Evolutionary conservation across 805 yeast species (phyloP), one percentile per base, ranked within the genome.

Genomic region (Wickerhamiella bombiphila): DNA sequence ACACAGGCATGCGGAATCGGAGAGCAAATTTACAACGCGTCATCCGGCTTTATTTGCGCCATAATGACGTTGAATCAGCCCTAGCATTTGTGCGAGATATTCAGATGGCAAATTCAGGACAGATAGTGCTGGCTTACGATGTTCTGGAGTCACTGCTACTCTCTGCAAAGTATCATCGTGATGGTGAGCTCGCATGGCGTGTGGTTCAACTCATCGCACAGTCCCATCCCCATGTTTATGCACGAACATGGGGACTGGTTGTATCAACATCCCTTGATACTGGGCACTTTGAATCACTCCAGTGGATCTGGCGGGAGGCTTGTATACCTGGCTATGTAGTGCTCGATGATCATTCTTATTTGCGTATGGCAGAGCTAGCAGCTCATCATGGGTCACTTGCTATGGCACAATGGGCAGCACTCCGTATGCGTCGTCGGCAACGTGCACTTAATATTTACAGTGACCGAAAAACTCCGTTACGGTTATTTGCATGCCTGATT

Each of bases 211-310:
- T 41, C 13, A 39, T 57, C 38, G 41, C 30, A 35, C 9, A 25
- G 2, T 19, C 29, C 6, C 33, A 42, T 35, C 37, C 46, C 2
- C 26, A 39, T 6, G 47, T 56, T 2, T 52, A 44, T 36, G 42
- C 55, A 0, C 47, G 61, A 8, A 49, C 56, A 1, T 56, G 59
- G 58, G 61, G 58, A 4, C 26, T 54, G 24, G 48, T 55, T 16
- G 34, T 52, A 9, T 42, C 51, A 8, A 41, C 43, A 3, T 49
- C 48, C 1, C 42, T 54, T 17, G 46, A 46, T 20, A 35, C 34
- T 5, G 24, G 29, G 14, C 45, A 51, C 41, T 50, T 52, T 35
- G 41, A 34, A 3, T 48, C 50, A 2, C 41, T 55, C n/a, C 40
- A 45, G 14, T 56, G 56, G 53, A 44, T 50, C 14, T 43, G 45